Evolutionary conservation across 768 basidiomycete genomes (phyloP).

Genomic region (Tulasnella sp.): DNA sequence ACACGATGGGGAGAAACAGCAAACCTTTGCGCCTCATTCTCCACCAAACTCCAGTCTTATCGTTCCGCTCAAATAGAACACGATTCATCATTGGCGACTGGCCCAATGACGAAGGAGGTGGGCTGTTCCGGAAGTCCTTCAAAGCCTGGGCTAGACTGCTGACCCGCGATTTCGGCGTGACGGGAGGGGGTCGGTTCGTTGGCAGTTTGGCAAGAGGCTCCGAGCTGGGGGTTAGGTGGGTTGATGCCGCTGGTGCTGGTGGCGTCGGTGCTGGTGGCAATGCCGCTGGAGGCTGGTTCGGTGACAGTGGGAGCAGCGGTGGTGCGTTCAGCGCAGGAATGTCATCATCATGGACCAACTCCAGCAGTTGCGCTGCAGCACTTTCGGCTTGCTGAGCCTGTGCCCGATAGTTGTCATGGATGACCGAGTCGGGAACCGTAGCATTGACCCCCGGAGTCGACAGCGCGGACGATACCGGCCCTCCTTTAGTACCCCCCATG

Average conservation of each 20-base stretch:
- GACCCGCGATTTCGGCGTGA: slow-evolving; percentile 6
- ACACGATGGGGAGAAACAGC: slow-evolving; percentile 32
- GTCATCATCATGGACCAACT: slow-evolving; percentile 78
- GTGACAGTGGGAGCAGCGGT: slow-evolving; percentile 47
- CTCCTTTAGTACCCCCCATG: slow-evolving; percentile 36
- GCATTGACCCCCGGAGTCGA: not conserved
- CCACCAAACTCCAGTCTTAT: slow-evolving; percentile 77
- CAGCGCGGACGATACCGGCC: not conserved
- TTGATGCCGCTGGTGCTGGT: slow-evolving; percentile 36
- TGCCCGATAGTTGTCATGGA: slow-evolving; percentile 82
- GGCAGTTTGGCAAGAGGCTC: not conserved
- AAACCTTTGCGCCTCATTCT: slow-evolving; percentile 66
- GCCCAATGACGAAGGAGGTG: slow-evolving; percentile 46
- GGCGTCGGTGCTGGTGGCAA: not conserved
- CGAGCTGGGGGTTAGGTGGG: not conserved
- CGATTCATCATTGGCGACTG: not conserved
- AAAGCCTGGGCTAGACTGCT: slow-evolving; percentile 43
- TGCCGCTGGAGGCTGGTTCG: slow-evolving; percentile 37
- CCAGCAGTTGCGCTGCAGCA: slow-evolving; percentile 81
- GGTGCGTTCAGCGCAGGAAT: slow-evolving; percentile 47
- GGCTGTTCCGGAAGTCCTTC: slow-evolving; percentile 69
- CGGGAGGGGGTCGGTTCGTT: not conserved
- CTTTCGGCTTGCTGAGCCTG: slow-evolving; percentile 92
- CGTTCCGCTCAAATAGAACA: slow-evolving; percentile 57
- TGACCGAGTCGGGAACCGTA: slow-evolving; percentile 45